phyloP scores from a whole-genome alignment of 2,329 filamentous ascomycete genomes.

The Fusarium circinatum region DNA sequence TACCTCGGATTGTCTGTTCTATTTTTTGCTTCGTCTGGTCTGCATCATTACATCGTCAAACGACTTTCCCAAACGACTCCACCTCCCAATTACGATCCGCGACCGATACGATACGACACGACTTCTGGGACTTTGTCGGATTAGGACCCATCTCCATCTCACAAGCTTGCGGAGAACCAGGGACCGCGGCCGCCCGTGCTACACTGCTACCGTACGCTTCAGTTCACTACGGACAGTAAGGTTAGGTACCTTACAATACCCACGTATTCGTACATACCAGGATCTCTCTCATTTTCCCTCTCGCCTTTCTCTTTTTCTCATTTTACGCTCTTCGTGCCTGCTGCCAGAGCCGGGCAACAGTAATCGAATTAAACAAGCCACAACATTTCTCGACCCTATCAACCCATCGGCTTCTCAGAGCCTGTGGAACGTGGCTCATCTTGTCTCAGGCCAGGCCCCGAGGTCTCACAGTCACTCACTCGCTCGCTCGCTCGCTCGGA shows the following conservation, averaged over 20 bases:
- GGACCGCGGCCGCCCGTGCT: conserved; percentile 27
- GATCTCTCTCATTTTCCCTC: conserved; percentile 3
- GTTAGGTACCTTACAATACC: background rate
- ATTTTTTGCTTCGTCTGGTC: no score
- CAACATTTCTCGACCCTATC: conserved; percentile 28
- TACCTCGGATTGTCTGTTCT: no score
- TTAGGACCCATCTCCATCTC: conserved; percentile 17
- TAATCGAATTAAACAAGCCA: conserved; percentile 25
- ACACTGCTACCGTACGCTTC: background rate
- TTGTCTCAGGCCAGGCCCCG: conserved; percentile 24
- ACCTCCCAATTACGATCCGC: conserved; percentile 37
- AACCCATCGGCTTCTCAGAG: background rate
- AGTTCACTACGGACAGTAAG: background rate
- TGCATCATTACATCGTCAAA: no score
- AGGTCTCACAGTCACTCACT: conserved; percentile 14
- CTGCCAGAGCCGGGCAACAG: conserved; percentile 23
- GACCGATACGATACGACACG: conserved; percentile 40
- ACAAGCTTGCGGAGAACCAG: conserved; percentile 38
- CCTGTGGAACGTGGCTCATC: conserved; percentile 35
- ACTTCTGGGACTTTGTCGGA: conserved; percentile 20
- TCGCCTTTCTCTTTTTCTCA: conserved; percentile 12
- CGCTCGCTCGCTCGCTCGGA: conserved; percentile 15
- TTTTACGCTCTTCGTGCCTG: conserved; percentile 17
- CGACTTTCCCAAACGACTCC: conserved; percentile 18
- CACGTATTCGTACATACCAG: conserved; percentile 35